Conservation (phyloP, 2,329 filamentous ascomycete species). For the Phialemoniopsis sp. region DNA sequence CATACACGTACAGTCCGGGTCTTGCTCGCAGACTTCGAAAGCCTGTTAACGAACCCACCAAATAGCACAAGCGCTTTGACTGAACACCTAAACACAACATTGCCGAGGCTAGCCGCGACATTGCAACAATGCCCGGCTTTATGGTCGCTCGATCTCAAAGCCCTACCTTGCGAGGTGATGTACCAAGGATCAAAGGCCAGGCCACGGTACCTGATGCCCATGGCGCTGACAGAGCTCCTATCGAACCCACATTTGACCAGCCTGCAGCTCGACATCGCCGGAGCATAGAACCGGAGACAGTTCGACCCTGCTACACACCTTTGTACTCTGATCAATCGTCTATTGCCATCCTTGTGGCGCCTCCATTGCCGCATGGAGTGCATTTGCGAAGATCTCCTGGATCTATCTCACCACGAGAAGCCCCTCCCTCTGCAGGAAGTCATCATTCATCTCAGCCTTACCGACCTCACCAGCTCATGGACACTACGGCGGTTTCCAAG, state of each 20-base stretch:
- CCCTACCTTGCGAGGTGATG: no score
- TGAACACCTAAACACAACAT: no score
- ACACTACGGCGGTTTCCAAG: not conserved
- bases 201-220: no score
- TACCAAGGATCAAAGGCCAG: no score
- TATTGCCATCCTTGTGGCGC: constrained; percentile 2
- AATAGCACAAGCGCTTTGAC: no score
- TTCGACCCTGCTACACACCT: not conserved
- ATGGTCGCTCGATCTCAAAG: no score
- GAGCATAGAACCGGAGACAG: not conserved
- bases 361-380: constrained; percentile 6
- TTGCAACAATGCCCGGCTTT: no score
- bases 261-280: constrained; percentile 4
- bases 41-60: no score
- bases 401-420: not conserved
- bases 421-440: constrained; percentile 1
- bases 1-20: no score
- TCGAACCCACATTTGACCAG: constrained; percentile 1
- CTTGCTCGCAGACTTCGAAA: no score
- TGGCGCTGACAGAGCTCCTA: constrained; percentile 2
- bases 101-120: no score
- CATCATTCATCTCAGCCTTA: constrained; percentile 3
- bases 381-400: constrained; percentile 1
- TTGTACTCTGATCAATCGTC: constrained; percentile 1
- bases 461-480: not conserved